Evolutionary conservation across 140 eudicot species (phyloP).

Genomic region (Bidens hawaiensis): DNA sequence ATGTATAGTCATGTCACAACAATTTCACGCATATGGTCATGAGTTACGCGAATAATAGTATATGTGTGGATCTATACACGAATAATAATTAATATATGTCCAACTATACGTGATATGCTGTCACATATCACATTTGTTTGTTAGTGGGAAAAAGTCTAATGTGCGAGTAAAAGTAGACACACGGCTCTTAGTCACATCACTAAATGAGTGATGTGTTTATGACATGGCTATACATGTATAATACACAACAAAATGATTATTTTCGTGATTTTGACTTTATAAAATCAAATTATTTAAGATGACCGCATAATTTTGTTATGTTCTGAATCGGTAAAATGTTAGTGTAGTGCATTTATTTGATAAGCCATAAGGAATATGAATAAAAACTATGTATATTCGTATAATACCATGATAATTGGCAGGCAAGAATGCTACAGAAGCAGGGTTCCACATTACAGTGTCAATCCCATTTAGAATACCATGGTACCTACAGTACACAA

Average conservation of each 20-base stretch:
- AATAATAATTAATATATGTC: not conserved
- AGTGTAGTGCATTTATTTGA: not conserved
- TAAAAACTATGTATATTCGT: not conserved
- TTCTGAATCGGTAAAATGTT: not conserved
- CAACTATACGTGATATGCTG: not conserved
- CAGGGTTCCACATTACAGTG: conserved; percentile 82
- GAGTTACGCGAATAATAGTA: not conserved
- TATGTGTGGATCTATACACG: not conserved
- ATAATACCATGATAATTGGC: conserved; percentile 64
- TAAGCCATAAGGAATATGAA: not conserved
- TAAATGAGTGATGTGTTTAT: not conserved
- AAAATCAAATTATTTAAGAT: not conserved
- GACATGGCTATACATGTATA: not conserved
- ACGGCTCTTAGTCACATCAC: not conserved
- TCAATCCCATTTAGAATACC: conserved; percentile 90
- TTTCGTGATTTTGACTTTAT: not conserved
- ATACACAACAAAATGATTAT: not conserved
- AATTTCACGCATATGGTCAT: not conserved
- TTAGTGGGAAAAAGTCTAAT: not conserved
- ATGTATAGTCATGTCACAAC: not conserved
- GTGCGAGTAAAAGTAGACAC: not conserved
- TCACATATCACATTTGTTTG: not conserved
- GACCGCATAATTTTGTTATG: not conserved
- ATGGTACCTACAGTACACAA: conserved; percentile 43
- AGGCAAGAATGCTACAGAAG: conserved; percentile 65